Percentiles rank a stretch among this genome's conserved stretches.
Evolutionary conservation across 1,139 yeast genomes (phyloP).

Genomic region (Suhomyces yuchorum): DNA sequence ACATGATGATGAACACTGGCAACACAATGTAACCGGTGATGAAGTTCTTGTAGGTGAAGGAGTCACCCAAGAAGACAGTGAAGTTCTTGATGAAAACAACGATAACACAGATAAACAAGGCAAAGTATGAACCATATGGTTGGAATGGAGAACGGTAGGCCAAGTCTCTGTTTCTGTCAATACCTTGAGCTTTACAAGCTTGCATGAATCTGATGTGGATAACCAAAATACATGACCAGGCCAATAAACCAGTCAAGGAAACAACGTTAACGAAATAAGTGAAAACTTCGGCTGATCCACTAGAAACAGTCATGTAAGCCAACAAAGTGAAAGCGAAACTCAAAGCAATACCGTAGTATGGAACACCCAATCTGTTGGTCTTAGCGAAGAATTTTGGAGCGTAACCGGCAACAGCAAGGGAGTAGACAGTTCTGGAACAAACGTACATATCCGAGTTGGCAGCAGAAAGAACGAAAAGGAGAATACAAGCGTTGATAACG

Average conservation of each 20-base stretch:
- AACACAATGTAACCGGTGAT: conserved; percentile 80
- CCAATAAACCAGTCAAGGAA: conserved; percentile 32
- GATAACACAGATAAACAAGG: conserved; percentile 54
- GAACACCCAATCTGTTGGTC: conserved; percentile 69
- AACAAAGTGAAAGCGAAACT: conserved; percentile 36
- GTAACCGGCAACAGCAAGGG: conserved; percentile 48
- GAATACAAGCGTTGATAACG: conserved; percentile 48
- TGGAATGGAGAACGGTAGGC: conserved; percentile 67
- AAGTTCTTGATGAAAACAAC: conserved; percentile 72
- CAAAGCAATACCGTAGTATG: conserved; percentile 44
- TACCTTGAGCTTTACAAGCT: conserved; percentile 69
- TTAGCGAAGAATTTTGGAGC: conserved; percentile 49
- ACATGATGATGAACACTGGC: conserved; percentile 61
- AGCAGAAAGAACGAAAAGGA: conserved; percentile 48
- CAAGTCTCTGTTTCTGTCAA: conserved; percentile 42
- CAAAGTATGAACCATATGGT: conserved; percentile 63
- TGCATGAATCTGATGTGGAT: conserved; percentile 65
- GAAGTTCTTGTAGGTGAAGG: conserved; percentile 60
- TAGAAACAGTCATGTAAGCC: conserved; percentile 30
- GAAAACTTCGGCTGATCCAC: conserved; percentile 27
- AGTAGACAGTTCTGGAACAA: conserved; percentile 48
- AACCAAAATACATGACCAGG: conserved; percentile 33
- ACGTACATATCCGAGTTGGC: conserved; percentile 53
- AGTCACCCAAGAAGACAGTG: conserved; percentile 61
- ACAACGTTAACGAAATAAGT: conserved; percentile 31